Conservation (phyloP, 352 stramenopile genomes). For the Phytophthora fragariae region DNA sequence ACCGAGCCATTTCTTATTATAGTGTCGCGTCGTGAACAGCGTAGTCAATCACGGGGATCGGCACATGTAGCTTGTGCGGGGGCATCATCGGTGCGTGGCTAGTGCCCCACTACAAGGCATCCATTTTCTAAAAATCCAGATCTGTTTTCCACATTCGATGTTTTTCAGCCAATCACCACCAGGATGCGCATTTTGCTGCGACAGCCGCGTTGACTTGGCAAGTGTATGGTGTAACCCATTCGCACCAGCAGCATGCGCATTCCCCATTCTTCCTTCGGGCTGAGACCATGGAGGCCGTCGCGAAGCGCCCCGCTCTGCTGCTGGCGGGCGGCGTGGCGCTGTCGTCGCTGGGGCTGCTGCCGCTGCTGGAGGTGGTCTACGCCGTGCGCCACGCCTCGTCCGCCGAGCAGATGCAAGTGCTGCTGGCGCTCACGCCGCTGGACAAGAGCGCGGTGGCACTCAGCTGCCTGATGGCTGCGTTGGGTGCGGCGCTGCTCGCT, state of each 20-base stretch:
- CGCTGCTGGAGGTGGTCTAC: constrained; percentile 41
- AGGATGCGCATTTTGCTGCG: neutral
- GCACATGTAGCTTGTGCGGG: neutral
- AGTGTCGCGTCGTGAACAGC: neutral
- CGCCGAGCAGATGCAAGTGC: constrained; percentile 18
- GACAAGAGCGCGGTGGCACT: constrained; percentile 41
- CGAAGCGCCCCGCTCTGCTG: constrained; percentile 18
- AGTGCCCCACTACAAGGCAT: neutral
- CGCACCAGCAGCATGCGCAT: neutral
- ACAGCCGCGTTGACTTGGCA: neutral
- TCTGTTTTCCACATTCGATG: neutral
- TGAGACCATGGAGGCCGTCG: constrained; percentile 13
- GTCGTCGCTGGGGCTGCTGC: constrained; percentile 36
- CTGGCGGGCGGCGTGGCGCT: constrained; percentile 36
- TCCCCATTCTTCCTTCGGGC: constrained; percentile 3
- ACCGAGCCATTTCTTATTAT: no score
- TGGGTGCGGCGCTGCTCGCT: constrained; percentile 34
- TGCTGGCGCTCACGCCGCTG: constrained; percentile 33
- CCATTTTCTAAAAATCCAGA: neutral
- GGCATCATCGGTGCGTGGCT: constrained; percentile 5
- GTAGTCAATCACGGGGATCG: neutral
- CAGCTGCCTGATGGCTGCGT: constrained; percentile 16
- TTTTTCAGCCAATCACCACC: constrained; percentile 1
- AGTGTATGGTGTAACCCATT: neutral
- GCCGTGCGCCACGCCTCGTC: constrained; percentile 7